Evolutionary conservation across 1,139 yeast species (phyloP), one percentile per base, ranked within the genome.

Genomic region (Candida buenavistaensis): DNA sequence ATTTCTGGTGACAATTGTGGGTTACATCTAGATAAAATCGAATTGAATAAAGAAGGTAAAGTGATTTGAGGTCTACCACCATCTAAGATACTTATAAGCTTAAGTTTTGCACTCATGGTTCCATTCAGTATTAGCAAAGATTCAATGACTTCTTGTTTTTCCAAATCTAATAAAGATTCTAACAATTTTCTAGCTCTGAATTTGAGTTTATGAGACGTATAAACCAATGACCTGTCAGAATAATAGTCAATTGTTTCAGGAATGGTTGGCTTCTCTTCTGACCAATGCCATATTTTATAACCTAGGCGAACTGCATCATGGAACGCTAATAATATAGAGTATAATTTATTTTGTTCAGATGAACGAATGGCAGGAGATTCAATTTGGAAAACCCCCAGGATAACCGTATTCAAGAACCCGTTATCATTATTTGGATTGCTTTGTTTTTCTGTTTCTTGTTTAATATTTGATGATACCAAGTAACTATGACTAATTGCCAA

Each of bases 371-470:
- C 68, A 0, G 89, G 84, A 0, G 86, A 71, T 46, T 89, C 97
- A 8, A 84, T 78, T 40, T 81, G 84, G 52, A 90, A 87, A 0
- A 89, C 96, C 3, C 96, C 96, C 44, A 86, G 89, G 32, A 84
- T 82, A 9, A 86, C 90, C 39, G 77, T 78, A 0, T 88, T 88
- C 43, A 85, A 75, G 52, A 85, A 83, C 0, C 85, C 82, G 15
- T 72, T 74, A 10, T 43, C 45, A n/a, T 41, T 36, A 10, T 23
- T 33, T 9, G 38, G 12, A 19, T 14, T 22, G 11, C n/a, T 24
- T 19, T 25, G 33, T 16, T 23, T 14, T 35, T 33, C 22, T 46
- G 13, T 7, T 23, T 34, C 28, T 10, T 27, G 24, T 13, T 28
- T 51, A 26, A 61, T 42, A 51, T 68, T 53, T 38, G 70, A 59